A percentile compares a stretch with the other conserved stretches of the same genome.
Evolutionary conservation across 352 stramenopile genomes (phyloP).

Genomic region (Globisporangium uncinulatum): DNA sequence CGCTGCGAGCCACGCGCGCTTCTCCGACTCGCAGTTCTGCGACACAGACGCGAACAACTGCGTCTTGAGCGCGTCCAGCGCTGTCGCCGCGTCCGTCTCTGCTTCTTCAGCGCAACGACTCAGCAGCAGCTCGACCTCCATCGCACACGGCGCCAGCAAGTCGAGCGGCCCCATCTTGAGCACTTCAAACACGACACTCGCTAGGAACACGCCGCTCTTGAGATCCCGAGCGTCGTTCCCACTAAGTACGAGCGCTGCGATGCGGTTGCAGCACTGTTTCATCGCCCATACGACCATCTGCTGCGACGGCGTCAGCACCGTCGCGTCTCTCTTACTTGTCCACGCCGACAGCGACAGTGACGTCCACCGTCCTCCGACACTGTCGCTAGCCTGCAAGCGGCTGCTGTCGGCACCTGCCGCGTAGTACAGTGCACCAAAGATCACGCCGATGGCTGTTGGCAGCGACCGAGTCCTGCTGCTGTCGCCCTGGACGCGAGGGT

Average conservation of each 20-base stretch:
- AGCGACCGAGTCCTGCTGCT: slow-evolving; percentile 21
- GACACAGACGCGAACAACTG: slow-evolving; percentile 41
- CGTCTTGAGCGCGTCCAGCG: slow-evolving; percentile 28
- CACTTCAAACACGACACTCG: slow-evolving; percentile 49
- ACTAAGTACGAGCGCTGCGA: slow-evolving; percentile 22
- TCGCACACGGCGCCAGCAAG: slow-evolving; percentile 26
- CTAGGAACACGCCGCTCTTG: slow-evolving; percentile 34
- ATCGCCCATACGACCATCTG: slow-evolving; percentile 49
- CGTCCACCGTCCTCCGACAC: too few species aligned
- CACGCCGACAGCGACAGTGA: too few species aligned
- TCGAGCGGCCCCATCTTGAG: slow-evolving; percentile 54
- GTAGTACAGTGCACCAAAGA: slow-evolving; percentile 51
- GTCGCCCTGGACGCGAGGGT: slow-evolving; percentile 17
- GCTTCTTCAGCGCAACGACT: slow-evolving; percentile 8
- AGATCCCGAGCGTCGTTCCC: background rate
- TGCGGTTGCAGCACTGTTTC: slow-evolving; percentile 32
- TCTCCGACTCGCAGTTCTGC: slow-evolving; percentile 52
- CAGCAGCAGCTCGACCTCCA: slow-evolving; percentile 39
- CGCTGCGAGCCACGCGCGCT: slow-evolving; percentile 45
- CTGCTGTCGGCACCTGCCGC: background rate
- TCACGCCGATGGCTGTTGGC: slow-evolving; percentile 33
- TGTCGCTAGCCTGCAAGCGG: background rate
- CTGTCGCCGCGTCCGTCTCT: slow-evolving; percentile 1
- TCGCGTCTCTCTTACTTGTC: too few species aligned
- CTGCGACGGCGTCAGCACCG: slow-evolving; percentile 7